These are phyloP conservation scores for Alternaria arbusti DNA, from an alignment of 2,329 filamentous ascomycete genomes.

Conservation along the genomic window DNA sequence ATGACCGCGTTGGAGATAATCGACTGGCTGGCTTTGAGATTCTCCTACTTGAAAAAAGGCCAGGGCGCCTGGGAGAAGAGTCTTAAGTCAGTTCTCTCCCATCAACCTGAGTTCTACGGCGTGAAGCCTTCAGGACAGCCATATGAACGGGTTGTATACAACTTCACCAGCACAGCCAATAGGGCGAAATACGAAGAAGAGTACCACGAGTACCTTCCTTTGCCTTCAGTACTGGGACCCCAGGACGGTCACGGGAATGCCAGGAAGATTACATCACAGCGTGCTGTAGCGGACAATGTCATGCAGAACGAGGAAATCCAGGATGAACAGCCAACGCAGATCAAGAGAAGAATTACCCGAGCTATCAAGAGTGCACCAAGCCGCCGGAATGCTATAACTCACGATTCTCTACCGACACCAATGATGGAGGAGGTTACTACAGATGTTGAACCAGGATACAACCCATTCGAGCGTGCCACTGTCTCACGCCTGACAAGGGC, in stretches of 20 bases:
- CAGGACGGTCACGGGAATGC: background rate
- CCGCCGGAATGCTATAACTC: background rate
- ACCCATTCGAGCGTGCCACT: constrained; percentile 9
- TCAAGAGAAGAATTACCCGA: background rate
- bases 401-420: background rate
- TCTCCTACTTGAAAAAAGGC: constrained; percentile 15
- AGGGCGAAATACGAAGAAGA: constrained; percentile 1
- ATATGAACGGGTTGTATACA: constrained; percentile 3
- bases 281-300: background rate
- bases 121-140: background rate
- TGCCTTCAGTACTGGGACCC: background rate
- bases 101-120: constrained; percentile 15
- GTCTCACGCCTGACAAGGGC: background rate
- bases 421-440: background rate
- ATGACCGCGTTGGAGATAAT: constrained; percentile 15
- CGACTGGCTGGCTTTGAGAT: constrained; percentile 15
- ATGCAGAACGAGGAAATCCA: background rate
- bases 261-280: background rate
- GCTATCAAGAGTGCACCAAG: background rate
- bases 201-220: background rate
- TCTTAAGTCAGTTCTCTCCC: constrained; percentile 16
- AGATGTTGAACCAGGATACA: background rate
- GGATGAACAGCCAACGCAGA: background rate
- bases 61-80: constrained; percentile 21
- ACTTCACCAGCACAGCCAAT: constrained; percentile 4